These are phyloP conservation scores for Pichia sp. DNA, from an alignment of 1,139 yeast genomes.

Conservation along the genomic window DNA sequence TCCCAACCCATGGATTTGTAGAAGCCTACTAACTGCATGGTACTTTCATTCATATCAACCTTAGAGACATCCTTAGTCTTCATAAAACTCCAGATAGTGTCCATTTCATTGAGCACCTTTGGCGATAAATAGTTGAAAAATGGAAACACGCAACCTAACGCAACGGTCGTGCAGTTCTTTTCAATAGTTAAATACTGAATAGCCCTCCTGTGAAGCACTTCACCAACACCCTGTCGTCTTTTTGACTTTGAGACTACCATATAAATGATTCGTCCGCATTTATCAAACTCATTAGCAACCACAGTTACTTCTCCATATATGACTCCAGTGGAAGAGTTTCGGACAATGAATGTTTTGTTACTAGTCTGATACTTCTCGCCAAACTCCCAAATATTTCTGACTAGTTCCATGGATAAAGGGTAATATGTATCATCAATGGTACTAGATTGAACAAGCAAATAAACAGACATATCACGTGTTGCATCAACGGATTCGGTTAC, in stretches of 20 bases:
- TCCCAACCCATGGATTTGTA: conserved; percentile 19
- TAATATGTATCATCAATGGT: conserved; percentile 9
- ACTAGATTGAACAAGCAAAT: conserved; percentile 32
- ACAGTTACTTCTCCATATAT: conserved; percentile 54
- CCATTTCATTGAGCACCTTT: conserved; percentile 11
- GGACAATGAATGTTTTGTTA: conserved; percentile 49
- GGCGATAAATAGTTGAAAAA: conserved; percentile 37
- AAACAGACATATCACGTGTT: conserved; percentile 45
- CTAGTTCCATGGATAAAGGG: conserved; percentile 7
- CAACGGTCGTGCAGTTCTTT: conserved; percentile 34
- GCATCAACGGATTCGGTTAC: conserved; percentile 52
- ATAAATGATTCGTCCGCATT: conserved; percentile 41
- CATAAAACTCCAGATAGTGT: conserved; percentile 10
- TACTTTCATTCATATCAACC: conserved; percentile 4
- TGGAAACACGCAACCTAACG: conserved; percentile 50
- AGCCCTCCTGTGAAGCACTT: conserved; percentile 50
- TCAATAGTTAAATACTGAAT: conserved; percentile 44
- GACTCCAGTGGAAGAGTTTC: conserved; percentile 51
- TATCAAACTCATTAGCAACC: conserved; percentile 38
- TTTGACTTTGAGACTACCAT: conserved; percentile 51
- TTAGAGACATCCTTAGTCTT: conserved; percentile 8
- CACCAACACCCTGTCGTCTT: conserved; percentile 52
- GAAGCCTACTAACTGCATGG: conserved; percentile 14
- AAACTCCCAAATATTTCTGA: conserved; percentile 6
- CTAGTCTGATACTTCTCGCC: conserved; percentile 13